Evolutionary conservation across 2,329 filamentous ascomycete genomes (phyloP).

Genomic region (Lomentospora prolificans): DNA sequence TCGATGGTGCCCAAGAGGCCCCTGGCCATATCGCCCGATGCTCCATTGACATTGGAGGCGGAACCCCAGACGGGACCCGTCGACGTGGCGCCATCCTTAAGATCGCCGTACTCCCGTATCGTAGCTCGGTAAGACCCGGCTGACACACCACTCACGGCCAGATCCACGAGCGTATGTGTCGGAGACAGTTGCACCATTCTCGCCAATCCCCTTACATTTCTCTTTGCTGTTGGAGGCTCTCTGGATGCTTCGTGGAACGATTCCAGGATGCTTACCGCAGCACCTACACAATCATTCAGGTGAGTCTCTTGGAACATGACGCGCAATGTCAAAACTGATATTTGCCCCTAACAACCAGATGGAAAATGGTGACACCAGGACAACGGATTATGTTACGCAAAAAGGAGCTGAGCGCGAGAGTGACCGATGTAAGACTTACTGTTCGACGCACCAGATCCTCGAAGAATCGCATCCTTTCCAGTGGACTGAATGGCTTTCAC

Average conservation of each 20-base stretch:
- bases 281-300: conserved; percentile 35
- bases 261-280: conserved; percentile 93
- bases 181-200: conserved; percentile 87
- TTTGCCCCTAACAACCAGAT: no score
- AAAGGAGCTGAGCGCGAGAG: not conserved
- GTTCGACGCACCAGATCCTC: conserved; percentile 77
- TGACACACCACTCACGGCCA: conserved; percentile 73
- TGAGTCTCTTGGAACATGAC: conserved; percentile 4
- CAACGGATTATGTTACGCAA: not conserved
- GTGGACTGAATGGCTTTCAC: conserved; percentile 82
- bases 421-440: conserved; percentile 43
- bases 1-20: conserved; percentile 62
- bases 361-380: no score
- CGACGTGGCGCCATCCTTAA: conserved; percentile 72
- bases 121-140: conserved; percentile 77
- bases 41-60: conserved; percentile 11
- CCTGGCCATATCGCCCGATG: conserved; percentile 28
- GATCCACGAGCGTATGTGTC: conserved; percentile 71
- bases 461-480: conserved; percentile 86
- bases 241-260: conserved; percentile 50
- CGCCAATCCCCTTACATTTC: conserved; percentile 72
- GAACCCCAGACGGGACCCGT: conserved; percentile 68
- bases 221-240: conserved; percentile 21
- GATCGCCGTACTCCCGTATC: conserved; percentile 77
- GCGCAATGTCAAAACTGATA: no score